A percentile compares a stretch with the other conserved stretches of the same genome.
phyloP scores from a whole-genome alignment of 2,329 filamentous ascomycete genomes.

The Neofusicoccum ribis region DNA sequence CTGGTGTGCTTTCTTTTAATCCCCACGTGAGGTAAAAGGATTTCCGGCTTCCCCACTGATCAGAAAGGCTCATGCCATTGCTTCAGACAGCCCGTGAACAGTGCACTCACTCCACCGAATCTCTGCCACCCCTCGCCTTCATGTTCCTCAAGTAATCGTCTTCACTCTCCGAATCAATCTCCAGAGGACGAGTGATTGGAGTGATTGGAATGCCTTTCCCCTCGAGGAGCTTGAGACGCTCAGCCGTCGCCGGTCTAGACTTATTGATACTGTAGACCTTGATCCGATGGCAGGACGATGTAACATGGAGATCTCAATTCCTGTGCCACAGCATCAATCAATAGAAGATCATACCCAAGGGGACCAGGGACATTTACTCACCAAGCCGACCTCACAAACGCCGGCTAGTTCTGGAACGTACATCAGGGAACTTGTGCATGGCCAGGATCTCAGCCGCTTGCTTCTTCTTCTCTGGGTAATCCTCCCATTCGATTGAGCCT shows the following conservation, averaged over 20 bases:
- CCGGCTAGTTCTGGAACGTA: constrained; percentile 35
- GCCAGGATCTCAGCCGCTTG: constrained; percentile 58
- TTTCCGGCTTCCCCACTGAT: too few relatives aligned
- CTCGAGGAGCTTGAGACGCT: constrained; percentile 55
- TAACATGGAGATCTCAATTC: constrained; percentile 69
- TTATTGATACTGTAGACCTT: constrained; percentile 64
- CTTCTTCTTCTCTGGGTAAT: constrained; percentile 67
- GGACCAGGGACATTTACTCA: constrained; percentile 21
- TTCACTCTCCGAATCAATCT: constrained; percentile 51
- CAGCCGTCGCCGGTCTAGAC: constrained; percentile 49
- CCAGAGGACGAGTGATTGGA: constrained; percentile 56
- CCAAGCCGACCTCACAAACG: constrained; percentile 46
- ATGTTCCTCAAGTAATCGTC: constrained; percentile 52
- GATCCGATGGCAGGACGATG: constrained; percentile 61
- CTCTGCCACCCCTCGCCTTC: constrained; percentile 41
- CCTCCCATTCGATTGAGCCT: constrained; percentile 69
- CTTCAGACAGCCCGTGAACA: too few relatives aligned
- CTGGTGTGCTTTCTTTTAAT: too few relatives aligned
- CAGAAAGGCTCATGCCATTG: too few relatives aligned
- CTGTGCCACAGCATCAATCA: constrained; percentile 34
- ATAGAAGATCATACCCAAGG: too few relatives aligned
- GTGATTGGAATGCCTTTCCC: constrained; percentile 48
- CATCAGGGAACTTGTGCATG: constrained; percentile 51
- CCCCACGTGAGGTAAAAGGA: too few relatives aligned
- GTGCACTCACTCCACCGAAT: constrained; percentile 42